Evolutionary conservation across 2,329 filamentous ascomycete genomes (phyloP), one percentile per base, ranked within the genome.

Genomic region (Albophoma yamanashiensis): DNA sequence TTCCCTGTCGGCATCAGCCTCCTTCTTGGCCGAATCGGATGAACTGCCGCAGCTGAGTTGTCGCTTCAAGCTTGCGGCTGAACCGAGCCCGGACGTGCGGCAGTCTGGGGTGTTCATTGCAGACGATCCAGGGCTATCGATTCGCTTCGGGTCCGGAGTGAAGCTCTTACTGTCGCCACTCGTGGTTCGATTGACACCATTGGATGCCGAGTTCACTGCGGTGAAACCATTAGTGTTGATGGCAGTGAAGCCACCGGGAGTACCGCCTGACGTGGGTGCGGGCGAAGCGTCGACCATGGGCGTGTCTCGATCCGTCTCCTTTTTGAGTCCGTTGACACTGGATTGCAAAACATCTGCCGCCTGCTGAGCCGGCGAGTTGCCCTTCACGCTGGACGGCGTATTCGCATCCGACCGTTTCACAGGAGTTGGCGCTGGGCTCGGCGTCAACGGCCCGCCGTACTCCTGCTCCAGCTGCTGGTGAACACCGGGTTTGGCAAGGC

Each of bases 401-500:
- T 85, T 79, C 67, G 82, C 78, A 59, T 75, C 79, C 7, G 83
- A 86, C 60, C 82, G 81, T 69, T 87, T 92, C 69, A 91, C 79
- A 1, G 93, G 92, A 40, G 75, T 91, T 74, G 70, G 88, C 75
- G 78, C 82, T 7, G 83, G 83, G 63, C 82, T 85, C 3, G 93
- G 92, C 0, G 92, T 97, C 62, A 94, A 85, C 20, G 93, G 92
- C 1, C 93, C 94, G 61, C 93, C 93, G 69, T 97, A 92, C 72
- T 97, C 92, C 63, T 89, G 84, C 71, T 97, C 93, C 12, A 97
- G 79, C 74, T 97, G 92, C 68, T 97, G 92, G 67, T 97, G 93
- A n/a, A 97, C 92, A 38, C 92, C 91, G 3, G 94, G 94, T 72
- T 97, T 97, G 58, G 91, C 93, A 17, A 93, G 79, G 58, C 89